Conservation (phyloP, 2,329 filamentous ascomycete species). For the Talaromyces sp. region DNA sequence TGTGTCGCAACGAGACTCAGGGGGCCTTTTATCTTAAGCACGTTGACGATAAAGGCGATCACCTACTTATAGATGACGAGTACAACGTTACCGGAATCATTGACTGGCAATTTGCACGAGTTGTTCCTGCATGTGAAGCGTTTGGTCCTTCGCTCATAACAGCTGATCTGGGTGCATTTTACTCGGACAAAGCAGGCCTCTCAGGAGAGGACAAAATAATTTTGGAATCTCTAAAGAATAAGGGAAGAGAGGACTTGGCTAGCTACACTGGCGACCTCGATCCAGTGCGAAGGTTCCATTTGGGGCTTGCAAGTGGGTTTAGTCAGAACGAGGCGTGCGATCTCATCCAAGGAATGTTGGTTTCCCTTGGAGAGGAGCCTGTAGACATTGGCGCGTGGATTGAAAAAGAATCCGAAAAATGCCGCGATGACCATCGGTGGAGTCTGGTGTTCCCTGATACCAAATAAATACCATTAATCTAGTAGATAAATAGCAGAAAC, state of each 20-base stretch:
- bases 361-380: constrained; percentile 1
- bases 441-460: not conserved
- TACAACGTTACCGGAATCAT: constrained; percentile 43
- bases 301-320: constrained; percentile 8
- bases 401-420: not conserved
- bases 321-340: constrained; percentile 6
- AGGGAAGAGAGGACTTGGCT: not conserved
- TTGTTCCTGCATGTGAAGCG: constrained; percentile 24
- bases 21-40: constrained; percentile 39
- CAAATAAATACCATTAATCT: too few relatives aligned
- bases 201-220: not conserved
- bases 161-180: constrained; percentile 21
- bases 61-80: constrained; percentile 39
- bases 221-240: not conserved
- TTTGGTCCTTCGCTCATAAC: constrained; percentile 36
- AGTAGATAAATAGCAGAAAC: too few relatives aligned
- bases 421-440: not conserved
- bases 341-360: constrained; percentile 3
- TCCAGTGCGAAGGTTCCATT: constrained; percentile 8
- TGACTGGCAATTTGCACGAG: constrained; percentile 36
- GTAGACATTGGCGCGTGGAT: constrained; percentile 1
- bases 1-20: not conserved
- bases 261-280: constrained; percentile 3
- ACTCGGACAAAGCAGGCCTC: not conserved
- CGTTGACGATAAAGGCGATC: constrained; percentile 41